Conservation (phyloP, 805 yeast species). For the Saccharomycopsis schoenii region DNA sequence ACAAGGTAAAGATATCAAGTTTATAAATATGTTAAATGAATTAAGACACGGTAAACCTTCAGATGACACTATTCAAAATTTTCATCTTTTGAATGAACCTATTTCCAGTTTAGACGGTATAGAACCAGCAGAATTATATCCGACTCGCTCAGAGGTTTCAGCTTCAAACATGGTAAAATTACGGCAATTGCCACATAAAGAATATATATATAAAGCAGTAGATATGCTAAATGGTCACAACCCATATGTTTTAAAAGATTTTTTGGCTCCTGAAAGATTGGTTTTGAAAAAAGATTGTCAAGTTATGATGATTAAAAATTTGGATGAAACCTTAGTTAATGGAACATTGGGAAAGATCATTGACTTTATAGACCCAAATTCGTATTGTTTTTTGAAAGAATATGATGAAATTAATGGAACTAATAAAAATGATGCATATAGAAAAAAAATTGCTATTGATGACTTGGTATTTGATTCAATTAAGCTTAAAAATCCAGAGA, state of each 20-base stretch:
- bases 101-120: constrained; percentile 46
- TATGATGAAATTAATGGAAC: constrained; percentile 17
- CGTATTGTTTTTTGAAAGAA: constrained; percentile 33
- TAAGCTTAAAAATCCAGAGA: constrained; percentile 21
- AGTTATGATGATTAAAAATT: constrained; percentile 74
- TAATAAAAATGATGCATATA: constrained; percentile 16
- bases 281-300: constrained; percentile 63
- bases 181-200: constrained; percentile 33
- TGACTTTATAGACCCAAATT: constrained; percentile 44
- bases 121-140: constrained; percentile 63
- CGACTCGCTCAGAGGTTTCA: constrained; percentile 67
- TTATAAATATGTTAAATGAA: constrained; percentile 67
- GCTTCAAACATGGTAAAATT: constrained; percentile 48
- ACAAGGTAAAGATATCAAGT: constrained; percentile 62
- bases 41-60: constrained; percentile 56
- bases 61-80: constrained; percentile 37
- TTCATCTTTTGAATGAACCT: constrained; percentile 41
- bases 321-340: constrained; percentile 63
- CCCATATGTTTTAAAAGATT: constrained; percentile 25
- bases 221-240: constrained; percentile 37
- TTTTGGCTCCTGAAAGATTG: constrained; percentile 51
- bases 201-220: constrained; percentile 35
- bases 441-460: constrained; percentile 24
- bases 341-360: constrained; percentile 68
- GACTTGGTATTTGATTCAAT: constrained; percentile 44